Percentiles rank a stretch among this genome's conserved stretches.
phyloP scores from a whole-genome alignment of 1,284 basidiomycete species.

The Fistulina hepatica region DNA sequence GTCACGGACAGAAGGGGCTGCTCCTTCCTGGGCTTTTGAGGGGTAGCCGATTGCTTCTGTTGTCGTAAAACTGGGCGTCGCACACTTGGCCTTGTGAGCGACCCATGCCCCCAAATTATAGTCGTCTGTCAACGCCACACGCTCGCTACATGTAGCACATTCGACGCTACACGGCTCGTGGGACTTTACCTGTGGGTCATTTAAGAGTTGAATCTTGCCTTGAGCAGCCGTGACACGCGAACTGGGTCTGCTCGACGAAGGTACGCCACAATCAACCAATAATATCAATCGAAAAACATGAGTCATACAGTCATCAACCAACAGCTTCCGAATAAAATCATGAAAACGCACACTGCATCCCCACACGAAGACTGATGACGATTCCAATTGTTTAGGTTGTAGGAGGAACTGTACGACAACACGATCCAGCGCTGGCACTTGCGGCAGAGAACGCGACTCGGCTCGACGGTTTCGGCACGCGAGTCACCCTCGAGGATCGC shows the following conservation, averaged over 20 bases:
- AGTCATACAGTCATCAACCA: conserved; percentile 8
- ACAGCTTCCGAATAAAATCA: no score
- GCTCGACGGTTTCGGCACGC: conserved; percentile 35
- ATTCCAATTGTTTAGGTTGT: conserved; percentile 36
- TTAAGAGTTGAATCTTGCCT: conserved; percentile 42
- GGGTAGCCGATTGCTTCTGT: no score
- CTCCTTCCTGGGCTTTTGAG: no score
- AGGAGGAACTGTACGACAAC: conserved; percentile 22
- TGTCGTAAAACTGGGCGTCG: conserved; percentile 23
- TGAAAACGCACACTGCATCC: conserved; percentile 27
- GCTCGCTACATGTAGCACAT: conserved; percentile 38
- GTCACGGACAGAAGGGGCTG: no score
- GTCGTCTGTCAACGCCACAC: conserved; percentile 33
- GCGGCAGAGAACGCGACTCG: conserved; percentile 42
- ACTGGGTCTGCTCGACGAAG: conserved; percentile 32
- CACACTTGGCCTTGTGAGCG: conserved; percentile 43
- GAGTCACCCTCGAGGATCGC: conserved; percentile 42
- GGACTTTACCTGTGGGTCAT: conserved; percentile 31
- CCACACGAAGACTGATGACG: conserved; percentile 36
- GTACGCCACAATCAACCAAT: no score
- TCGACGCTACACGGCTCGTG: conserved; percentile 34
- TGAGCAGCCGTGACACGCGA: conserved; percentile 47
- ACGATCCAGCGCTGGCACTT: conserved; percentile 51
- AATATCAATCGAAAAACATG: conserved; percentile 1
- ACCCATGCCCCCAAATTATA: conserved; percentile 50